Conservation (phyloP, 2,329 filamentous ascomycete species). For the Chaetothyriales sp. region DNA sequence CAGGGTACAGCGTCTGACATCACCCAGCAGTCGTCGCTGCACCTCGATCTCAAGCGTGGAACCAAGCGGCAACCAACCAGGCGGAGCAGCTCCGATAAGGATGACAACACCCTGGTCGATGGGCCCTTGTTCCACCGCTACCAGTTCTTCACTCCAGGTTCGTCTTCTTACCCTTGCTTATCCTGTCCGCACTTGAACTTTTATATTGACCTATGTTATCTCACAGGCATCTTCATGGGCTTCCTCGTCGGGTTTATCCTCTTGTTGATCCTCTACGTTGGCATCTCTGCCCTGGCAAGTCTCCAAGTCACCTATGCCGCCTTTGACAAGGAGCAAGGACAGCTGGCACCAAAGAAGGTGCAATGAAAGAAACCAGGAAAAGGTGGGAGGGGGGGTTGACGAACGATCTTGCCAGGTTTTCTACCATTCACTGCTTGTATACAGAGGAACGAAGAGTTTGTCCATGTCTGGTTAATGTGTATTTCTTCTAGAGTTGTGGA, state of each 20-base stretch:
- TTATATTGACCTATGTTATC: slow-evolving; percentile 1
- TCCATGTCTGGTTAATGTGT: neutral
- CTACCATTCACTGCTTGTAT: neutral
- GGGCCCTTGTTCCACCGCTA: slow-evolving; percentile 68
- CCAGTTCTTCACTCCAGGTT: slow-evolving; percentile 82
- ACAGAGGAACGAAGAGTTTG: neutral
- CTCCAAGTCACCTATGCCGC: slow-evolving; percentile 84
- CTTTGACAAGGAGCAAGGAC: slow-evolving; percentile 91
- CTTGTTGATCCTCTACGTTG: slow-evolving; percentile 63
- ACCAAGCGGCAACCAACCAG: slow-evolving; percentile 21
- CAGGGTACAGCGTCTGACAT: slow-evolving; percentile 51
- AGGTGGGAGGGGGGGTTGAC: no score
- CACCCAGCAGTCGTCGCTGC: slow-evolving; percentile 37
- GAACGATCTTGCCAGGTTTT: neutral
- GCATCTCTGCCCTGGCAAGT: slow-evolving; percentile 58
- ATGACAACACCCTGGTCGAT: slow-evolving; percentile 24
- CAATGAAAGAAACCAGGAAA: slow-evolving; percentile 4
- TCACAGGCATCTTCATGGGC: slow-evolving; percentile 72
- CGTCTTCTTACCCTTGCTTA: slow-evolving; percentile 18
- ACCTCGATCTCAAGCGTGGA: slow-evolving; percentile 61
- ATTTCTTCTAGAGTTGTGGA: neutral
- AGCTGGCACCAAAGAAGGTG: slow-evolving; percentile 27
- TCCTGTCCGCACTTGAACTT: neutral
- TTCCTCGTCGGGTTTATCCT: slow-evolving; percentile 56
- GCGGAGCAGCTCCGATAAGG: slow-evolving; percentile 12